Percentiles rank a stretch among this genome's conserved stretches.
These are phyloP conservation scores for Margaritispora aquatica DNA, from an alignment of 495 filamentous ascomycete species.

Conservation along the genomic window DNA sequence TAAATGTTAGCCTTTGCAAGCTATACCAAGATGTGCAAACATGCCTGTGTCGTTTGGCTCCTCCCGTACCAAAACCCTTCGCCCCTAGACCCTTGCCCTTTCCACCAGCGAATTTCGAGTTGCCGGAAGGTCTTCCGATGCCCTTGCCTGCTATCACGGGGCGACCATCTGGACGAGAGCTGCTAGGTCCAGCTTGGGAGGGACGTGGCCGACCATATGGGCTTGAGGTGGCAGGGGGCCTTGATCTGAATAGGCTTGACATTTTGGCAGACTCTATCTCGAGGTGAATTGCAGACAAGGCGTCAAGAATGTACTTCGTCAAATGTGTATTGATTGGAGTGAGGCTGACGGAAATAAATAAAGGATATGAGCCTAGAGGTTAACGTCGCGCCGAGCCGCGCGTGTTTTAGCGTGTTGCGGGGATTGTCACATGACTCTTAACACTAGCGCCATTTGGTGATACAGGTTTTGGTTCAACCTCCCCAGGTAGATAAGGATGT, in stretches of 20 bases:
- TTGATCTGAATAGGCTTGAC: no score
- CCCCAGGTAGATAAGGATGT: not conserved
- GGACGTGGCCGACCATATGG: not conserved
- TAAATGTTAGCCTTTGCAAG: not conserved
- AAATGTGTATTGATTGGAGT: no score
- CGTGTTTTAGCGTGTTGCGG: conserved; percentile 1
- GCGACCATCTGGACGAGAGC: not conserved
- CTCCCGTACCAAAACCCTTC: not conserved
- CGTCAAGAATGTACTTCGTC: no score
- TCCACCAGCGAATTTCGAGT: not conserved
- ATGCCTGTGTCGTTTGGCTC: not conserved
- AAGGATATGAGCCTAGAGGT: no score
- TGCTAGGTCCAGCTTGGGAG: not conserved
- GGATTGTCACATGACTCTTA: not conserved
- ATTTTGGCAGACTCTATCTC: no score
- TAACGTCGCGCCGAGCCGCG: not conserved
- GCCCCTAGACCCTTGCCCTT: not conserved
- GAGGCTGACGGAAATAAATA: no score
- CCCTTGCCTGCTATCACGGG: not conserved
- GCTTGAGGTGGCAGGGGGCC: not conserved
- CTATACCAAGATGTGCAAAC: not conserved
- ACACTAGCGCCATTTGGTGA: not conserved
- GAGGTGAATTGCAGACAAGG: no score
- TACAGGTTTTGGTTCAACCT: no score
- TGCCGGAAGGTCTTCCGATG: not conserved